These are phyloP conservation scores for Entoloma clypeatum DNA, from an alignment of 1,284 basidiomycete species.

Conservation along the genomic window DNA sequence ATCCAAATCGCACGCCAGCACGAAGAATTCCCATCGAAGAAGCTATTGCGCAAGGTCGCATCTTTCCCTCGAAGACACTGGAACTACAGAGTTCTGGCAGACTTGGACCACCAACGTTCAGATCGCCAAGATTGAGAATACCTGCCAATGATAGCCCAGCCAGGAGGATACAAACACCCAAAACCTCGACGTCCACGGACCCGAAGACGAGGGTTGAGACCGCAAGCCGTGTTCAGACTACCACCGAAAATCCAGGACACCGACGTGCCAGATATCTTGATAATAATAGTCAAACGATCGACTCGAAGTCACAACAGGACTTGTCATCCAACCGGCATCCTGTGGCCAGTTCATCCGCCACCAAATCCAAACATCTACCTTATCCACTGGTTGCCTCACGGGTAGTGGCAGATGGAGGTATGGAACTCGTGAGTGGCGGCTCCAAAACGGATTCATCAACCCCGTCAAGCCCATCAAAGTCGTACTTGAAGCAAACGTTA, in stretches of 20 bases:
- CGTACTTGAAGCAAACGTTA: slow-evolving; percentile 49
- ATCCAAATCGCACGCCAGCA: slow-evolving; percentile 51
- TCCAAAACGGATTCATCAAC: slow-evolving; percentile 12
- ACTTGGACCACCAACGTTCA: slow-evolving; percentile 6
- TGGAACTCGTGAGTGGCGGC: slow-evolving; percentile 11
- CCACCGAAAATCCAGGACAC: slow-evolving; percentile 32
- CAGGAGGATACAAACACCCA: slow-evolving; percentile 44
- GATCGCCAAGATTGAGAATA: slow-evolving; percentile 28
- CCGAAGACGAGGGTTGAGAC: slow-evolving; percentile 24
- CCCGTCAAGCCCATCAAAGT: slow-evolving; percentile 33
- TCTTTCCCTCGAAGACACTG: slow-evolving; percentile 44
- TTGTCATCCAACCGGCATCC: too few species aligned
- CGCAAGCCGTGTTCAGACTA: slow-evolving; percentile 24
- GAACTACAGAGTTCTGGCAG: slow-evolving; percentile 16
- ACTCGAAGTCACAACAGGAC: too few species aligned
- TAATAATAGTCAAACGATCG: too few species aligned
- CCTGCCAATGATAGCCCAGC: slow-evolving; percentile 50
- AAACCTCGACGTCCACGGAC: slow-evolving; percentile 26
- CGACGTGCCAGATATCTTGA: slow-evolving; percentile 29
- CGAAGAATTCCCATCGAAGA: slow-evolving; percentile 54
- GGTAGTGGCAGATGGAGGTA: too few species aligned
- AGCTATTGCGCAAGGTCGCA: slow-evolving; percentile 44
- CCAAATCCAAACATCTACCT: slow-evolving; percentile 34
- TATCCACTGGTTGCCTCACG: slow-evolving; percentile 37
- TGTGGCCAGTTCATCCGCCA: too few species aligned